A percentile compares a stretch with the other conserved stretches of the same genome.
phyloP scores from a whole-genome alignment of 2,329 filamentous ascomycete species.

The Dissoconium aciculare region DNA sequence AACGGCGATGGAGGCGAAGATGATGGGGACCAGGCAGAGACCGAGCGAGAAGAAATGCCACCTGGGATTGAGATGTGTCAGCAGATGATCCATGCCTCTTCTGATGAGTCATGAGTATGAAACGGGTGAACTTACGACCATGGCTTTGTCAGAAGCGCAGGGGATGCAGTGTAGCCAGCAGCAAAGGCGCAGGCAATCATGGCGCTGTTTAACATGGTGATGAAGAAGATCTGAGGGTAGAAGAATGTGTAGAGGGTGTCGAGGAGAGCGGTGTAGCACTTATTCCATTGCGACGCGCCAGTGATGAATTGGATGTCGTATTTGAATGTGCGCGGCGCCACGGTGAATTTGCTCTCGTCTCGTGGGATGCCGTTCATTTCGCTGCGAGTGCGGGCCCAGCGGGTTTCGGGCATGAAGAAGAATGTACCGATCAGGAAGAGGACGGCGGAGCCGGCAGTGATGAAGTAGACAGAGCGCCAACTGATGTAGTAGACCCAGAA shows the following conservation, averaged over 20 bases:
- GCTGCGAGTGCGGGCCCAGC: slow-evolving; percentile 15
- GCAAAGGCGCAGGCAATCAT: slow-evolving; percentile 20
- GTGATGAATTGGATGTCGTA: slow-evolving; percentile 16
- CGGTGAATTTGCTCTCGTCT: slow-evolving; percentile 3
- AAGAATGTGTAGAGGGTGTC: slow-evolving; percentile 21
- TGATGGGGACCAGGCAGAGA: slow-evolving; percentile 15
- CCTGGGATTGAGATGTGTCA: slow-evolving; percentile 2
- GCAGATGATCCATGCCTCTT: too few species aligned
- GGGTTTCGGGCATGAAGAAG: slow-evolving; percentile 19
- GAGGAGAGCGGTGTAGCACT: slow-evolving; percentile 16
- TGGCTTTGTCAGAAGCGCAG: slow-evolving; percentile 14
- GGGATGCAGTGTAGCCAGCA: slow-evolving; percentile 15
- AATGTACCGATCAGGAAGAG: slow-evolving; percentile 16
- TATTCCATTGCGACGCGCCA: slow-evolving; percentile 13
- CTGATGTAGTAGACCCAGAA: slow-evolving; percentile 18
- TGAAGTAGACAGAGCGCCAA: slow-evolving; percentile 21
- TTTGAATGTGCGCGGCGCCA: slow-evolving; percentile 12
- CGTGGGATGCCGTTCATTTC: slow-evolving; percentile 15
- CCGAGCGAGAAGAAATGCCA: slow-evolving; percentile 16
- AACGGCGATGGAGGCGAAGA: slow-evolving; percentile 15
- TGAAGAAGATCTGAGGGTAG: slow-evolving; percentile 22
- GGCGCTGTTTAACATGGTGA: slow-evolving; percentile 19
- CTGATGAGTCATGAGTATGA: too few species aligned
- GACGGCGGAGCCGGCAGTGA: slow-evolving; percentile 14
- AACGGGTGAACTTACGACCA: slow-evolving; percentile 12